Percentiles rank a stretch among this genome's conserved stretches.
Conservation (phyloP, 2,329 filamentous ascomycete species). For the Mycosphaerelloides madeirae region DNA sequence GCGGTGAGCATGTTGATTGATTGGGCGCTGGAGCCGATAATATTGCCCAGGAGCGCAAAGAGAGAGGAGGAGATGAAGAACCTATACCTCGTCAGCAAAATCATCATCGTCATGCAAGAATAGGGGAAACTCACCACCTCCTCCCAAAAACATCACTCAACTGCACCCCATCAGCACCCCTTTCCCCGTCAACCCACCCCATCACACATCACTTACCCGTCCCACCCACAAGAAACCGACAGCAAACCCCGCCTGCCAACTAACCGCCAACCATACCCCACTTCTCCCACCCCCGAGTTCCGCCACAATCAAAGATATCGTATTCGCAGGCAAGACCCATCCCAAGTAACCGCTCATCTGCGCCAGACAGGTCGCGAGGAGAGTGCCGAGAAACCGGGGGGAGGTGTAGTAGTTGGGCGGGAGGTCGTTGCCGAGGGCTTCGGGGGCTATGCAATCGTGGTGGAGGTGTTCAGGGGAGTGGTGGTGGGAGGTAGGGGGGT, state of each 20-base stretch:
- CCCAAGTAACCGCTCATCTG: conserved; percentile 13
- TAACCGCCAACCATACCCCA: conserved; percentile 13
- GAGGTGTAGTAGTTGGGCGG: conserved; percentile 9
- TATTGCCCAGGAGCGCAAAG: conserved; percentile 14
- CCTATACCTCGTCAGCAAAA: neutral
- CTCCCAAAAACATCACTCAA: conserved; percentile 8
- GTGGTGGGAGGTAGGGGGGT: too few species aligned
- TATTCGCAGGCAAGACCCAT: conserved; percentile 16
- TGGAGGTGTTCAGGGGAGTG: too few species aligned
- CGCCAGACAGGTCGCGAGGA: conserved; percentile 14
- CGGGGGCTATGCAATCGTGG: conserved; percentile 10
- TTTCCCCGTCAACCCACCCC: too few species aligned
- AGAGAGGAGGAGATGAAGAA: conserved; percentile 14
- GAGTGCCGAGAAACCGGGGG: conserved; percentile 10
- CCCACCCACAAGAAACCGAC: conserved; percentile 15
- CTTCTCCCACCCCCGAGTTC: conserved; percentile 3
- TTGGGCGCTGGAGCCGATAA: conserved; percentile 12
- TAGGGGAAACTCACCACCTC: conserved; percentile 1
- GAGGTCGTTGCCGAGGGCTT: conserved; percentile 9
- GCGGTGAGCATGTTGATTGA: conserved; percentile 17
- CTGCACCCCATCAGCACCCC: too few species aligned
- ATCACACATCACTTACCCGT: conserved; percentile 6
- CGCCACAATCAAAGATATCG: conserved; percentile 12
- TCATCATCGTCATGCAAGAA: neutral
- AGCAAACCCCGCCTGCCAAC: conserved; percentile 9